Evolutionary conservation across 108 stramenopile genomes (phyloP), one percentile per base, ranked within the genome.

Genomic region (Cyclostephanos invisitatus): DNA sequence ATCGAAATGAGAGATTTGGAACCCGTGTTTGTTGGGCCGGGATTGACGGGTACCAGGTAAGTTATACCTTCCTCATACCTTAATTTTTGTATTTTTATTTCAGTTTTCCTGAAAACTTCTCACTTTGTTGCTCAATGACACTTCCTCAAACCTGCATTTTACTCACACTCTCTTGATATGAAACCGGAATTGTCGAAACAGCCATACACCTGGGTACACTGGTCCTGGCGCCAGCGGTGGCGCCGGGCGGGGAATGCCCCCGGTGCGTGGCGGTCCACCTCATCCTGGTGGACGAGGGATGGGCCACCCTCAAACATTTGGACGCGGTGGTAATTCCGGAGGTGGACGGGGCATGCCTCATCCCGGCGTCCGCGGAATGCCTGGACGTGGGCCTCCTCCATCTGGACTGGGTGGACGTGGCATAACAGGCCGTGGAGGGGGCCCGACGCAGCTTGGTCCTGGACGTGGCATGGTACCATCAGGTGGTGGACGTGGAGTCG

Each of bases 1-100:
- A 96, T 97, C 54, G 90, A 91, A 55, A 72, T 90, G 69, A 89
- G 85, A 64, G 95, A 92, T 75, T 70, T 93, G 77, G 73, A 89
- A 49, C 72, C 76, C 18, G 68, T 73, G 29, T 80, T 80, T 60
- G 55, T 73, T 51, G 78, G 78, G 32, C 78, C 78, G 0, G 78
- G 78, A 15, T 73, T 80, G 55, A 53, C 78, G 3, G 60, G 60
- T 28, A 61, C 60, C 37, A 61, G 7, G 60, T 61, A 37, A 61
- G 60, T 61, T 61, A 20, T 61, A 20, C 37, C 18, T 59, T 28
- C 27, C 7, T n/a, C n/a, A n/a, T 37, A 37, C 21, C 18, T 54
- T 17, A 22, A 22, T 54, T 54, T 54, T 54, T 25, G 53, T n/a
- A n/a, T n/a, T 54, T 54, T 25, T 56, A 20, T 1, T 2, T 11